Percentiles rank a stretch among this genome's conserved stretches.
phyloP scores from a whole-genome alignment of 2,329 filamentous ascomycete species.

The Epichloe elymi region DNA sequence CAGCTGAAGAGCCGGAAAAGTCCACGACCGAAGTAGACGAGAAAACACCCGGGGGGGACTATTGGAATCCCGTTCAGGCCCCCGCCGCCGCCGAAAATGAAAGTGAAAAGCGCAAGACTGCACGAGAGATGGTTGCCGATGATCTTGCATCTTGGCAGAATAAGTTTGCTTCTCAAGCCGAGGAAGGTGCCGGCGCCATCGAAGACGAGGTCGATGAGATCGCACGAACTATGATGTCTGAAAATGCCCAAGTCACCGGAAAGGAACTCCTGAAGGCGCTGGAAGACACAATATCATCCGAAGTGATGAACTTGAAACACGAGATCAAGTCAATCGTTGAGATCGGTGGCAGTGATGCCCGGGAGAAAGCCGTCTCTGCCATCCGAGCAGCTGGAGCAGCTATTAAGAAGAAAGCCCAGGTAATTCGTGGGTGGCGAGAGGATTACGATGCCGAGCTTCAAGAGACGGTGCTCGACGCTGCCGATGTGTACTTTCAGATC shows the following conservation, averaged over 20 bases:
- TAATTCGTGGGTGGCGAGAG: slow-evolving; percentile 63
- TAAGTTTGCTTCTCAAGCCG: slow-evolving; percentile 74
- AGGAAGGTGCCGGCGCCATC: slow-evolving; percentile 65
- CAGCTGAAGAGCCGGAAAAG: slow-evolving; percentile 6
- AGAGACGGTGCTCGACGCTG: slow-evolving; percentile 53
- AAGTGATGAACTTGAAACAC: slow-evolving; percentile 52
- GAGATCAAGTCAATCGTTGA: slow-evolving; percentile 52
- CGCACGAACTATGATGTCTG: slow-evolving; percentile 39
- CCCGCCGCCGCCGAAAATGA: slow-evolving; percentile 34
- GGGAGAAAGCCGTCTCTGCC: slow-evolving; percentile 29
- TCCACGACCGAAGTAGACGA: slow-evolving; percentile 17
- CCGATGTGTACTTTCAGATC: slow-evolving; percentile 70
- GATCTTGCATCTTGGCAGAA: slow-evolving; percentile 79
- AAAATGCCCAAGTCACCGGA: slow-evolving; percentile 53
- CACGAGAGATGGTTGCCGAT: slow-evolving; percentile 54
- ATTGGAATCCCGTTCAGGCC: slow-evolving; percentile 25
- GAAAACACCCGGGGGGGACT: slow-evolving; percentile 11
- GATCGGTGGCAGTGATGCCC: slow-evolving; percentile 25
- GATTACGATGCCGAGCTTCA: slow-evolving; percentile 58
- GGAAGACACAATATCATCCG: slow-evolving; percentile 49
- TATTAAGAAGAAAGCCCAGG: slow-evolving; percentile 67
- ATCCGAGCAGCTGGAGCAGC: slow-evolving; percentile 56
- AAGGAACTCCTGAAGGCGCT: slow-evolving; percentile 55
- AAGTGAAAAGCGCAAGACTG: slow-evolving; percentile 41
- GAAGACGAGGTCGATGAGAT: slow-evolving; percentile 54